Conservation (phyloP, 495 filamentous ascomycete species). For the Bathelium albidoporum region DNA sequence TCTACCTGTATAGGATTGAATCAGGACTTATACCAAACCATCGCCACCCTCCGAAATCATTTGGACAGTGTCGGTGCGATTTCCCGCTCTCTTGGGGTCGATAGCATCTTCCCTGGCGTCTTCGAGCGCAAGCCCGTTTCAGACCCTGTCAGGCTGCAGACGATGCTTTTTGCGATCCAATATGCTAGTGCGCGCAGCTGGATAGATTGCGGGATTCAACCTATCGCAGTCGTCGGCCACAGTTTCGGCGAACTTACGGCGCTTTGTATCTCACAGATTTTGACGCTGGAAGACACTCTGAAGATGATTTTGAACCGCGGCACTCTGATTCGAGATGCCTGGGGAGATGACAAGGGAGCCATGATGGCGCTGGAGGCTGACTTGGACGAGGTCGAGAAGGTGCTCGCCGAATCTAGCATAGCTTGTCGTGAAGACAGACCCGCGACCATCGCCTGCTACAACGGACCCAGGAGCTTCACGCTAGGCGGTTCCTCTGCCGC, state of each 20-base stretch:
- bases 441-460: neutral
- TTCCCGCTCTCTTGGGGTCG: neutral
- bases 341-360: conserved; percentile 10
- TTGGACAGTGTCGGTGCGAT: conserved; percentile 2
- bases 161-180: conserved; percentile 7
- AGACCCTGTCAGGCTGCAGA: conserved; percentile 6
- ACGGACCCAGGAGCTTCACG: neutral
- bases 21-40: neutral
- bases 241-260: conserved; percentile 17
- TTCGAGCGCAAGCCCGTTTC: neutral
- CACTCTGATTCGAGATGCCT: conserved; percentile 8
- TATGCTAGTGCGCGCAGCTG: conserved; percentile 8
- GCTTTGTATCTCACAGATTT: conserved; percentile 11
- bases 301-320: conserved; percentile 12
- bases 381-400: neutral
- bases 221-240: conserved; percentile 8
- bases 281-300: conserved; percentile 11
- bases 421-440: neutral
- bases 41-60: neutral
- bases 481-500: neutral
- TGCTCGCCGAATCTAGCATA: neutral
- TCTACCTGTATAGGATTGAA: neutral
- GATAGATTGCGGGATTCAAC: conserved; percentile 9
- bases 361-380: neutral
- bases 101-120: neutral